Base-by-base conservation (phyloP, 1,284 basidiomycete species). In the Laetiporus sulphureus region DNA sequence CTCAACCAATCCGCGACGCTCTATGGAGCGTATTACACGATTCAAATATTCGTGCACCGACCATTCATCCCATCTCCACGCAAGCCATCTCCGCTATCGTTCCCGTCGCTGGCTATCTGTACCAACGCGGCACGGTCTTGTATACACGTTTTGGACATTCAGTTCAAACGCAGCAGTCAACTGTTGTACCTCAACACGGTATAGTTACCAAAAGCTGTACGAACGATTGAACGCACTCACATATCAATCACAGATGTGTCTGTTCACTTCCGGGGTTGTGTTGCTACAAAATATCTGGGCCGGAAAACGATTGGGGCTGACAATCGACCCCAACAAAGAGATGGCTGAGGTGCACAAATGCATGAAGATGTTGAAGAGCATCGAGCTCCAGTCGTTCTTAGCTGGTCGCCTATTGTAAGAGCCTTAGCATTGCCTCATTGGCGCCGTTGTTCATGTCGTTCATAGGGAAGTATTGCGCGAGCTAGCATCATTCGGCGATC, bases 281-380 rank as follows among this genome's bases (percentile, higher is more conserved):
- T 66, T 89, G 3, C 62, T 90, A 38, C 66, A 90, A 47, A 83
- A 78, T 50, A 78, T 88, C 16, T 90, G 86, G 75, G 79, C 79
- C 12, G 77, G 77, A 13, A 79, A 76, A 55, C 69, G 73, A 36
- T 72, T 75, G n/a, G 76, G 77, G 1, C 59, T 73, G 16, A 63
- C 66, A 8, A 65, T 62, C 1, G 77, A 84, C 45, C 66, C 74
- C 0, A 69, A 71, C 38, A 74, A 75, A 49, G 78, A 84, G 52
- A 75, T 86, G 68, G 66, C 66, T 33, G 84, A 89, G 52, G 80
- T 90, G 22, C 68, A 79, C 48, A 79, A 77, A 51, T 85, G 84
- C 52, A 76, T 88, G 66, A 65, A 72, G 23, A 75, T 75, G 15
- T 61, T 86, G 23, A 68, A 71, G 38, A 57, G 59, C 11, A 66